Evolutionary conservation across 2,329 filamentous ascomycete genomes (phyloP).

Genomic region (Trichoderma sp.): DNA sequence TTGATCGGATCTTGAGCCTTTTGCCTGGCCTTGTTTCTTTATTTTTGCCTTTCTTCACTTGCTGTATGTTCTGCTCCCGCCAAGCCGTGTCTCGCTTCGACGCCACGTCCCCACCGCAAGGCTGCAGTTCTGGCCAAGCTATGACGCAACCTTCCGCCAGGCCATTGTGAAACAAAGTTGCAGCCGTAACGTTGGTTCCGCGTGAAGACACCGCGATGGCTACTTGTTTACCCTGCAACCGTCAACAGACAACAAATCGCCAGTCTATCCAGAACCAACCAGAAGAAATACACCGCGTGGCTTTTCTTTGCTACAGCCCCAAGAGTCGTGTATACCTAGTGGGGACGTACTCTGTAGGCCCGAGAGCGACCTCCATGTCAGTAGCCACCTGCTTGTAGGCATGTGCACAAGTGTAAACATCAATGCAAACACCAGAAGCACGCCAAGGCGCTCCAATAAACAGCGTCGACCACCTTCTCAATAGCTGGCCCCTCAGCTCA

Average conservation of each 20-base stretch:
- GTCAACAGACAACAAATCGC: neutral
- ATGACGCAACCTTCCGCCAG: slow-evolving; percentile 23
- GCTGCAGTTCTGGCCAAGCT: slow-evolving; percentile 6
- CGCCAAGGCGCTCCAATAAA: neutral
- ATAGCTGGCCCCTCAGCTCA: neutral
- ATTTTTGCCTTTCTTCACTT: neutral
- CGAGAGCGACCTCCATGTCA: neutral
- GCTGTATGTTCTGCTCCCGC: neutral
- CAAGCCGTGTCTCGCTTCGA: slow-evolving; percentile 10
- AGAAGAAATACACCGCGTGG: neutral
- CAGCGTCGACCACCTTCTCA: neutral
- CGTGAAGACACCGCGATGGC: slow-evolving; percentile 3
- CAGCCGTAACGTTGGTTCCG: neutral
- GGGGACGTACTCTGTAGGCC: neutral
- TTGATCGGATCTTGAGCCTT: neutral
- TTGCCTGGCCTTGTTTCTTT: neutral
- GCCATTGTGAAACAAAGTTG: slow-evolving; percentile 19
- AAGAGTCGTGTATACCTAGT: neutral
- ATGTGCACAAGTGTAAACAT: neutral
- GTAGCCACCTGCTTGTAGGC: neutral
- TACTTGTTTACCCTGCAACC: neutral
- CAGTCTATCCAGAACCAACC: neutral
- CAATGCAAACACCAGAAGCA: neutral
- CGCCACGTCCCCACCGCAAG: slow-evolving; percentile 16
- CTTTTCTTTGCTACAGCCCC: neutral